These are phyloP conservation scores for Nakazawaea peltata DNA, from an alignment of 805 yeast species.

Conservation along the genomic window DNA sequence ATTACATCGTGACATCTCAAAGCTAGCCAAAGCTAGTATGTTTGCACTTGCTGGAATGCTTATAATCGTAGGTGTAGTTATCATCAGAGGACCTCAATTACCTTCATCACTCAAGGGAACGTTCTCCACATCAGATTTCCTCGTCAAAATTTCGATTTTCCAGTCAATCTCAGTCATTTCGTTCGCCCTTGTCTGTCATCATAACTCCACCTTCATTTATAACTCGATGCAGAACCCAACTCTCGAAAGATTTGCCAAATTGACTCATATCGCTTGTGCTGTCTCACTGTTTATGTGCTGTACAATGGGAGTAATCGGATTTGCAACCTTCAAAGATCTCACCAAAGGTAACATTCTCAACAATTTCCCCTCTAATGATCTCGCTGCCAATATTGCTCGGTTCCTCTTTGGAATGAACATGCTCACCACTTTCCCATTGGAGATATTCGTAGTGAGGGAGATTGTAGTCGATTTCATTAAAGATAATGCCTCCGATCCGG, in stretches of 20 bases:
- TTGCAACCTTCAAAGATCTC: slow-evolving; percentile 60
- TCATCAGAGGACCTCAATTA: slow-evolving; percentile 62
- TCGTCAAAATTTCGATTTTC: slow-evolving; percentile 59
- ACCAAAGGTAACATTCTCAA: slow-evolving; percentile 86
- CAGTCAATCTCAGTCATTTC: slow-evolving; percentile 93
- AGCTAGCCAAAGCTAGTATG: slow-evolving; percentile 79
- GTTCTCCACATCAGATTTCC: slow-evolving; percentile 33
- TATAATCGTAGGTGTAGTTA: slow-evolving; percentile 65
- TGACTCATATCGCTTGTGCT: slow-evolving; percentile 79
- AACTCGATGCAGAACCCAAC: slow-evolving; percentile 77
- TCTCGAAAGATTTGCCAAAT: slow-evolving; percentile 58
- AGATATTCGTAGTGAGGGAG: slow-evolving; percentile 84
- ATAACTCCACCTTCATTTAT: slow-evolving; percentile 84
- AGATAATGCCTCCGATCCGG: slow-evolving; percentile 14
- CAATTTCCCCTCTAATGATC: slow-evolving; percentile 73
- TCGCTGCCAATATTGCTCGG: slow-evolving; percentile 76
- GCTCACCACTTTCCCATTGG: slow-evolving; percentile 89
- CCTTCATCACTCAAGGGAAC: slow-evolving; percentile 39
- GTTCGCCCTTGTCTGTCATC: slow-evolving; percentile 94
- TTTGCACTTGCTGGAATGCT: slow-evolving; percentile 82
- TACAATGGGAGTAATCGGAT: slow-evolving; percentile 73
- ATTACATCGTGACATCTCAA: slow-evolving; percentile 71
- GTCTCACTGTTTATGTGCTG: slow-evolving; percentile 76
- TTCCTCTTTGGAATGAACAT: slow-evolving; percentile 87
- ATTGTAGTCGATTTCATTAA: slow-evolving; percentile 62